Conservation (phyloP, 148 eudicot species). For the Pouteria glomerata region DNA sequence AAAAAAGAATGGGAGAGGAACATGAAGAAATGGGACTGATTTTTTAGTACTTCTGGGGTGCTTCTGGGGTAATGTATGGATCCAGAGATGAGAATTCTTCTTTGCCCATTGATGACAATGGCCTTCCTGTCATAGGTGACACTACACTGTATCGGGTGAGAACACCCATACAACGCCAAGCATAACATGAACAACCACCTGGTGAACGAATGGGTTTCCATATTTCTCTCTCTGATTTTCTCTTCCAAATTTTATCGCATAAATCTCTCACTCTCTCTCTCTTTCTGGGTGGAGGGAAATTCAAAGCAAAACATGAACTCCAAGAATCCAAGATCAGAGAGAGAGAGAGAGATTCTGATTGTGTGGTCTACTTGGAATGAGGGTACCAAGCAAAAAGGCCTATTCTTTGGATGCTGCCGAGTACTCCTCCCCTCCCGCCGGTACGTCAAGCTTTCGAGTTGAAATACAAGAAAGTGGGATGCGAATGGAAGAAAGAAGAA, state of each 20-base stretch:
- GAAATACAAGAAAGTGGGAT: too few species aligned
- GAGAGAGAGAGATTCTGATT: background rate
- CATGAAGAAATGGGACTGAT: too few species aligned
- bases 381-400: background rate
- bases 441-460: too few species aligned
- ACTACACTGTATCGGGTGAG: constrained; percentile 34
- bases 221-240: too few species aligned
- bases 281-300: constrained; percentile 5
- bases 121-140: constrained; percentile 63
- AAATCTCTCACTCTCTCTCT: background rate
- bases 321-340: background rate
- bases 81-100: constrained; percentile 67
- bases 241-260: too few species aligned
- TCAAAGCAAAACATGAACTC: background rate
- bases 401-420: too few species aligned
- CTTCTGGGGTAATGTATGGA: constrained; percentile 88
- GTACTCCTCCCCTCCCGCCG: too few species aligned
- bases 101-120: constrained; percentile 58
- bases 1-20: too few species aligned
- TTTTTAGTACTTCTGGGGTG: constrained; percentile 85
- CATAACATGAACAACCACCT: too few species aligned
- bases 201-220: too few species aligned
- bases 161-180: too few species aligned
- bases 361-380: background rate
- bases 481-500: too few species aligned